Evolutionary conservation across 148 eudicot genomes (phyloP), one percentile per base, ranked within the genome.

Genomic region (Nyssa sinensis): DNA sequence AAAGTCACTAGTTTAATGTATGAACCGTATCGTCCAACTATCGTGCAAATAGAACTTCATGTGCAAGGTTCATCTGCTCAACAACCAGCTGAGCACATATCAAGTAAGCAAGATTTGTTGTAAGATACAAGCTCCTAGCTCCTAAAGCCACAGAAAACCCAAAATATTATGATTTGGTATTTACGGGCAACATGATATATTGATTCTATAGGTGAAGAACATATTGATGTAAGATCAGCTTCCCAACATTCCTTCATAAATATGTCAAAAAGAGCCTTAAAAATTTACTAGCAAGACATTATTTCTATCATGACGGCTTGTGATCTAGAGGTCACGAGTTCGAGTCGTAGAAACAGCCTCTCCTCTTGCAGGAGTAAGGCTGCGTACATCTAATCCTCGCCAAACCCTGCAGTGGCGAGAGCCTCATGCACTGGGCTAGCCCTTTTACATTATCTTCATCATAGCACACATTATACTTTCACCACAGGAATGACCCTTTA

Each of bases 131-230:
- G 21, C 69, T 65, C 5, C 39, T 12, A 64, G 6, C 19, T 24
- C 70, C 31, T 39, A 66, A 66, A 66, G 49, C 51, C 37, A 66
- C 69, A 24, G 24, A 24, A 37, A 66, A 23, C 69, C 69, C 12
- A 39, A 2, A 12, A n/a, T 37, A 64, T 27, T 33, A 64, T 5
- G n/a, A n/a, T n/a, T n/a, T n/a, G n/a, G n/a, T 37, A 66, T 37
- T 53, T 16, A 39, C 53, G 39, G 23, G 31, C 27, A 37, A 41
- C 30, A 66, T 24, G 2, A 24, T 3, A 11, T 66, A 39, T 21
- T 28, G 47, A 25, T 24, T 41, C 27, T 30, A 41, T 5, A 24
- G 30, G 21, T 65, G 68, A 65, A 65, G n/a, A 3, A 65, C 0
- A 17, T 17, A 21, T 14, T 64, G 25, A 19, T 64, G 39, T 32